Base-by-base conservation (phyloP, 148 eudicot genomes). In the Cornus florida region DNA sequence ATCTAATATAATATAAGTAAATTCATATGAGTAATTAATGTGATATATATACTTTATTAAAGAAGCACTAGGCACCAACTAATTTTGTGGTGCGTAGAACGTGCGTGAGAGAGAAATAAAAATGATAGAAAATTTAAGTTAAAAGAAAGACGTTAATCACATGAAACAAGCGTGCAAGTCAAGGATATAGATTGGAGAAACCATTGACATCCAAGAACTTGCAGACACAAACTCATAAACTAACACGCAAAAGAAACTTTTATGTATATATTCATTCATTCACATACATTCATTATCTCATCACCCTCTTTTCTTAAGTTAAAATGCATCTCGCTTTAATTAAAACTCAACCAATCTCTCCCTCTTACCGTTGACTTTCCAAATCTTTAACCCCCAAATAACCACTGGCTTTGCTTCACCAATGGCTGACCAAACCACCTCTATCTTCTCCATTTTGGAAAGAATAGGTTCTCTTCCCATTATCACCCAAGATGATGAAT, bases 301-400 rank as follows among this genome's bases (percentile, higher is more conserved):
- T 4, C 32, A 28, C 41, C 7, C 56, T 69, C 67, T 70, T 75
- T 41, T 56, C 24, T 57, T 48, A 56, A 80, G 24, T 79, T 43
- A 67, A 77, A 48, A 79, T 83, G 33, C 80, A 83, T 23, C 39
- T 57, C 65, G 64, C 62, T 82, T 73, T 69, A 56, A 74, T 69
- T 69, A 43, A 78, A 70, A 23, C 79, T 60, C 71, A 17, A 62
- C 66, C 22, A 62, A 62, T 72, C 24, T 35, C 64, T 67, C 73
- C 33, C 50, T 46, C 53, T 5, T 39, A 78, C 64, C 43, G 82
- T 86, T 86, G 89, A 86, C 89, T 86, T 83, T 38, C 9, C 66
- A 11, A 28, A 14, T 32, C 10, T 72, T 39, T 60, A 53, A 12
- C 28, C 22, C 73, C 79, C 86, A 56, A 74, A 64, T 79, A 78